Base-by-base conservation (phyloP, 768 basidiomycete species). In the Tulasnella sp. region DNA sequence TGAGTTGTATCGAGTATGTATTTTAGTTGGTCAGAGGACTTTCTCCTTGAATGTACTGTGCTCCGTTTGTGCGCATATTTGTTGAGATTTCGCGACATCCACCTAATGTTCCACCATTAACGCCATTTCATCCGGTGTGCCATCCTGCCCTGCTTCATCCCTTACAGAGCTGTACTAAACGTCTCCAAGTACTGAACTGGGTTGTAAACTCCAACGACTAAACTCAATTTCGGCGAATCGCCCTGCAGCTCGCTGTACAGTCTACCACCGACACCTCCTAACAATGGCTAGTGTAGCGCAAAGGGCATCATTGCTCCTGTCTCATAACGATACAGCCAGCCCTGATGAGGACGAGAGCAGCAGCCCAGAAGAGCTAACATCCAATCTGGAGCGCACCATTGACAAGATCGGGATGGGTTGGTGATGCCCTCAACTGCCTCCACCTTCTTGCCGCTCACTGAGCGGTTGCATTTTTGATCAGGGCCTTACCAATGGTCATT, bases 321-420 rank as follows among this genome's bases (percentile, higher is more conserved):
- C 45, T 21, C 56, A 46, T 8, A 27, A 59, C 21, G 56, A 52
- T 29, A 19, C 50, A 7, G 29, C 17, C 7, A 52, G 25, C 24
- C 27, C 24, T n/a, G 29, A 52, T 12, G 25, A 52, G 50, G 34
- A n/a, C 9, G 27, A 9, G 8, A 21, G 27, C 25, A 46, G 49
- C n/a, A 45, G 31, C 44, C 44, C 30, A 29, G 42, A n/a, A 22
- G 56, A 48, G 41, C 31, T 12, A 15, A n/a, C 48, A n/a, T 59
- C 56, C 49, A 59, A 59, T 38, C 75, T 93, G 25, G 91, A 93
- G 72, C 85, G 75, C 66, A 92, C 91, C 0, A 90, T 93, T 70
- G 89, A 92, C 67, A 78, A 82, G 42, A 92, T 93, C 66, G 91
- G 90, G 27, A 89, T 94, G 90, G 90, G 88, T 68, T 60, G 55